Percentiles rank a stretch among this genome's conserved stretches.
Evolutionary conservation across 2,329 filamentous ascomycete species (phyloP).

Genomic region (Curvularia hawaiiensis): DNA sequence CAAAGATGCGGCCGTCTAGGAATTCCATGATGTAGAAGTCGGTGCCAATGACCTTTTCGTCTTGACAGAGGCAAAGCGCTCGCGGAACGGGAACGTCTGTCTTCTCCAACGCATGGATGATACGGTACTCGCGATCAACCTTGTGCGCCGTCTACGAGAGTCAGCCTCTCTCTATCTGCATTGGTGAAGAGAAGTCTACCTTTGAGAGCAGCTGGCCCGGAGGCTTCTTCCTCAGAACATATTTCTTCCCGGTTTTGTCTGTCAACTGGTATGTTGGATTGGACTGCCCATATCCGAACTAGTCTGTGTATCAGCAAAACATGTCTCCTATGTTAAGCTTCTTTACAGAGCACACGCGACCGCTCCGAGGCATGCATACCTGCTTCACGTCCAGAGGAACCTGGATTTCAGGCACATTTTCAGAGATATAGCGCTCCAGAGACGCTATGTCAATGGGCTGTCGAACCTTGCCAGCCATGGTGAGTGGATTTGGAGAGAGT

Average conservation of each 20-base stretch:
- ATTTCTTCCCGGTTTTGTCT: constrained; percentile 69
- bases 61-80: constrained; percentile 84
- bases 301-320: constrained; percentile 11
- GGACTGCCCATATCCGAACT: constrained; percentile 98
- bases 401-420: constrained; percentile 82
- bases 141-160: constrained; percentile 79
- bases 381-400: constrained; percentile 87
- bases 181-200: constrained; percentile 10
- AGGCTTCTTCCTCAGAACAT: constrained; percentile 96
- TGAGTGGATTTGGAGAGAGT: constrained; percentile 24
- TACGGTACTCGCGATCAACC: constrained; percentile 92
- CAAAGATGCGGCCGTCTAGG: constrained; percentile 90
- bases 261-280: constrained; percentile 96
- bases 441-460: constrained; percentile 86
- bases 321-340: background rate
- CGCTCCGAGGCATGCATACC: constrained; percentile 55
- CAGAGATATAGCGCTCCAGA: constrained; percentile 77
- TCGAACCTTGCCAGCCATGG: constrained; percentile 84
- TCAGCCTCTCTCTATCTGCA: background rate
- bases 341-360: background rate
- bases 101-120: constrained; percentile 79
- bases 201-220: constrained; percentile 86
- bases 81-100: constrained; percentile 87
- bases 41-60: constrained; percentile 78
- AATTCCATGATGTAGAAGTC: constrained; percentile 98